Base-by-base conservation (phyloP, 495 filamentous ascomycete species). In the Apiosordaria backusii region DNA sequence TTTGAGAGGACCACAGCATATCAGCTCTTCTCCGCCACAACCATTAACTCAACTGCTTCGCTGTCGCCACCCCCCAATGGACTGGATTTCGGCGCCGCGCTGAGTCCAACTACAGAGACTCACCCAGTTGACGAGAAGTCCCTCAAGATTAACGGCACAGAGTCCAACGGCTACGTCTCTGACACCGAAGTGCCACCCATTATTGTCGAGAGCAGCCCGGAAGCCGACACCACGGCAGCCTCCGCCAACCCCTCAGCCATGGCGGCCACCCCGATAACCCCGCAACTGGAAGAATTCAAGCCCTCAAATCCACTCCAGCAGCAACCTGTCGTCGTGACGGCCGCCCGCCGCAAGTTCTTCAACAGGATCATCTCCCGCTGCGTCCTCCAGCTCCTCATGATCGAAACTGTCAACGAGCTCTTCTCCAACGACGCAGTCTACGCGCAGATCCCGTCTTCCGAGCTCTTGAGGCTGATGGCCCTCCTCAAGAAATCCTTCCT, bases 321-420 rank as follows among this genome's bases (percentile, higher is more conserved):
- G 73, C 92, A 97, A 61, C 92, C 95, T 0, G 84, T 97, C 29
- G 90, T 93, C 1, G 92, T 99, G 13, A 97, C 95, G 6, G 91
- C 92, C 2, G 92, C 94, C 1, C 88, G 96, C 25, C 87, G 96
- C n/a, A 89, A 92, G 24, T 97, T 97, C 78, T 99, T 99, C 84
- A 99, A 98, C 77, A 90, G 94, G 70, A 99, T 99, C 75, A 99
- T 99, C 78, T 96, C 92, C n/a, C 93, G 93, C 70, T 99, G 95
- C 76, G 96, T 99, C 13, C 82, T 99, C 16, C 96, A 98, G 74
- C 83, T 99, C 4, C 87, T 99, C 61, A 97, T 98, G 92, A 99
- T 99, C 76, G 96, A 98, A 75, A 99, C 95, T 1, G 95, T 99
- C 50, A 93, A 96, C 70, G 95, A 99, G 76, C 86, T 99, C 26